phyloP scores from a whole-genome alignment of 2,329 filamentous ascomycete genomes.

The Neopestalotiopsis clavispora region DNA sequence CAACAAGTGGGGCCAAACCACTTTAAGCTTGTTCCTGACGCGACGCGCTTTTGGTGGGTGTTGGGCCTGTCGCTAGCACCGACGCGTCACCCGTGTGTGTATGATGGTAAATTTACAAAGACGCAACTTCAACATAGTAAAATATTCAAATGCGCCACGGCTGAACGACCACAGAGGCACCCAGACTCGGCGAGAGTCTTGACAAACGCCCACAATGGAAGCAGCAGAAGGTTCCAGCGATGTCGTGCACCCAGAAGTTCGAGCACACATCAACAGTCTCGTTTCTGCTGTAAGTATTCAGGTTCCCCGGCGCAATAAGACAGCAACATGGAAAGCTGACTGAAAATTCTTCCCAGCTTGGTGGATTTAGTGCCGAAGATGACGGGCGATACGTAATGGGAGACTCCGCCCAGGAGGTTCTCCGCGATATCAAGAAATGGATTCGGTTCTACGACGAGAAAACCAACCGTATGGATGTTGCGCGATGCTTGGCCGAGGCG shows the following conservation, averaged over 20 bases:
- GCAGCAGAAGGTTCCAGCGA: constrained; percentile 55
- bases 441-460: constrained; percentile 93
- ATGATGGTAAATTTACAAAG: not conserved
- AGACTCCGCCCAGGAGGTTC: constrained; percentile 88
- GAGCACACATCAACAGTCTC: constrained; percentile 90
- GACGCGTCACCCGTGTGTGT: not conserved
- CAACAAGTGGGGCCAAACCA: constrained; percentile 3
- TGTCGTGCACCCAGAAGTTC: constrained; percentile 87
- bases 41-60: constrained; percentile 17
- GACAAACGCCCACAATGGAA: constrained; percentile 53
- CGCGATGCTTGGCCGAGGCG: constrained; percentile 87
- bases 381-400: constrained; percentile 86
- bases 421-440: constrained; percentile 95
- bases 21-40: constrained; percentile 10
- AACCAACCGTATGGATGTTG: constrained; percentile 91
- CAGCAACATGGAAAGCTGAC: not conserved
- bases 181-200: constrained; percentile 7
- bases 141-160: constrained; percentile 1
- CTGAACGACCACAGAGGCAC: constrained; percentile 2
- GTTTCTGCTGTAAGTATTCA: constrained; percentile 78
- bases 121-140: not conserved
- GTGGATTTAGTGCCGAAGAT: constrained; percentile 79
- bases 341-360: constrained; percentile 63
- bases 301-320: not conserved
- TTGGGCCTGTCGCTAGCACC: not conserved